These are phyloP conservation scores for Podaxis rugospora DNA, from an alignment of 768 basidiomycete genomes.

Conservation along the genomic window DNA sequence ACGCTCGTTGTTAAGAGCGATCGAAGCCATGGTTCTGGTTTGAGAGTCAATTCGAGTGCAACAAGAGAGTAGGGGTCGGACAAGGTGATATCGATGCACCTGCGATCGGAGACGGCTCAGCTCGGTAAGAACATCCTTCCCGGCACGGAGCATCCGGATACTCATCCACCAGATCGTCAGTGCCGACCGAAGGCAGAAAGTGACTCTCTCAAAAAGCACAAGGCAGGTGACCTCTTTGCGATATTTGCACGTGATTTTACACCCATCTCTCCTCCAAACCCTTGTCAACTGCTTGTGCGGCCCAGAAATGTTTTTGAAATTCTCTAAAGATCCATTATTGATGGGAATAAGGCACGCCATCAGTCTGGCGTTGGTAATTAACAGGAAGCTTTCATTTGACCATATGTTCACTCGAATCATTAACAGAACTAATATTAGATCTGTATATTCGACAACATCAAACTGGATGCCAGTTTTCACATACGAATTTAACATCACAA, in stretches of 20 bases:
- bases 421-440: neutral
- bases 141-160: neutral
- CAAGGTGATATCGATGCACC: slow-evolving; percentile 13
- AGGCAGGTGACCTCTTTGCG: neutral
- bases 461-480: neutral
- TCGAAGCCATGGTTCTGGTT: slow-evolving; percentile 22
- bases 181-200: neutral
- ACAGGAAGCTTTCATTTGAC: neutral
- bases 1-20: slow-evolving; percentile 42
- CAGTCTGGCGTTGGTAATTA: neutral
- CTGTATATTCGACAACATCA: neutral
- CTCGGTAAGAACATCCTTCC: neutral
- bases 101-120: slow-evolving; percentile 3
- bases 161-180: neutral
- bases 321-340: neutral
- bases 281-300: neutral
- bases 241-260: neutral
- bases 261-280: neutral
- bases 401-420: neutral
- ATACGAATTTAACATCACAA: neutral
- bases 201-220: neutral
- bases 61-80: slow-evolving; percentile 11
- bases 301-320: neutral
- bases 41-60: neutral
- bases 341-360: neutral